Conservation (phyloP, 2,329 filamentous ascomycete genomes). For the Graphiopsis chlorocephala region DNA sequence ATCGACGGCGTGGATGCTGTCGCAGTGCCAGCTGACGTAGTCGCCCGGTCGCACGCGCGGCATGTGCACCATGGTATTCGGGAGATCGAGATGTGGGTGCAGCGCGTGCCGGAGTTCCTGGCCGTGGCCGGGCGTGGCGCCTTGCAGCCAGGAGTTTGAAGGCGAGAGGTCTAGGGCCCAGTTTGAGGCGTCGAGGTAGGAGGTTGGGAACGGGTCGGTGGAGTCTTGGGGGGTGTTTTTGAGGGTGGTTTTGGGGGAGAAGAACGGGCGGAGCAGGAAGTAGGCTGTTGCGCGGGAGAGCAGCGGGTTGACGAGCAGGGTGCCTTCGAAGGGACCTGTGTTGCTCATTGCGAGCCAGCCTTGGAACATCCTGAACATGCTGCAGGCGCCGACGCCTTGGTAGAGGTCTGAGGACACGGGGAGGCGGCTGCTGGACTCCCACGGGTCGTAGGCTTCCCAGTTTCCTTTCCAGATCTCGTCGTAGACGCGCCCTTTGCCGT, state of each 20-base stretch:
- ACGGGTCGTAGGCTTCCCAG: slow-evolving; percentile 82
- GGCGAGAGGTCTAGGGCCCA: slow-evolving; percentile 58
- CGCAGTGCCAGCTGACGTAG: slow-evolving; percentile 75
- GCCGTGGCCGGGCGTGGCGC: slow-evolving; percentile 64
- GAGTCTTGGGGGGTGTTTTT: slow-evolving; percentile 7
- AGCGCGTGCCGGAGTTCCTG: slow-evolving; percentile 64
- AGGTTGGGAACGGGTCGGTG: slow-evolving; percentile 30
- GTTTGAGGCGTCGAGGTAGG: slow-evolving; percentile 54
- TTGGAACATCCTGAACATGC: slow-evolving; percentile 84
- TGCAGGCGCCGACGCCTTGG: slow-evolving; percentile 75
- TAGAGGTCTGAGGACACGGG: slow-evolving; percentile 72
- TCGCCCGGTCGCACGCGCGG: slow-evolving; percentile 69
- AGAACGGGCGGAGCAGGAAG: slow-evolving; percentile 79
- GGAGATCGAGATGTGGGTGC: slow-evolving; percentile 69
- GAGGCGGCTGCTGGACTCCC: slow-evolving; percentile 70
- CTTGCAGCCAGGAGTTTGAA: slow-evolving; percentile 61
- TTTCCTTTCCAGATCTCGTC: slow-evolving; percentile 67
- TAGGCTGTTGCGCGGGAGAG: slow-evolving; percentile 75
- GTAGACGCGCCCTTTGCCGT: slow-evolving; percentile 65
- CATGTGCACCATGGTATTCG: slow-evolving; percentile 64
- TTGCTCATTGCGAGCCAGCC: slow-evolving; percentile 81
- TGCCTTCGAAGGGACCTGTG: slow-evolving; percentile 73
- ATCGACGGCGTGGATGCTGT: slow-evolving; percentile 76
- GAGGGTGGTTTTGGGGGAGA: slow-evolving; percentile 50
- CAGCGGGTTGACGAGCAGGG: slow-evolving; percentile 77